Evolutionary conservation across 768 basidiomycete species (phyloP), one percentile per base, ranked within the genome.

Genomic region (Amanita molliuscula): DNA sequence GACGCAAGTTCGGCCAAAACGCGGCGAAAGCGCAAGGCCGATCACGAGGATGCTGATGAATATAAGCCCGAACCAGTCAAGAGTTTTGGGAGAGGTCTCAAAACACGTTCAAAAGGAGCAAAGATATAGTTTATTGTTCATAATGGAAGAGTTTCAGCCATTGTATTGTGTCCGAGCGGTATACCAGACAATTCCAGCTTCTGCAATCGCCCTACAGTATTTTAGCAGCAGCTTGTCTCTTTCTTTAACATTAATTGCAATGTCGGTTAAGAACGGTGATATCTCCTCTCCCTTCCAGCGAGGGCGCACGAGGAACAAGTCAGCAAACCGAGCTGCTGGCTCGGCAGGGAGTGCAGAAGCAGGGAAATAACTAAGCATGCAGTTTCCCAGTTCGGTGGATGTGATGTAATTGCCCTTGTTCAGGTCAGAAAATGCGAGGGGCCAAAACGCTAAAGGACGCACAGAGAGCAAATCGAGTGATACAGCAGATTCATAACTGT

Each of bases 211-310:
- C 41, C 94, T 72, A 31, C 88, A 88, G 59, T 85, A 88, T 67
- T 92, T 97, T 37, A 90, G 76, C 34, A 96, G 67, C 54, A 95
- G 61, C 62, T 84, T 91, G 61, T 98, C 94, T 35, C 88, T 74
- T 59, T 90, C 90, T 64, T 96, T 95, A 6, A 71, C 67, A 60
- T 89, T 82, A n/a, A 92, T 71, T 0, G 84, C 84, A 49, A 96
- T 80, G 54, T 91, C 91, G 5, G 71, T 65, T 10, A 98, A 67
- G 67, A 94, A 98, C 3, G 86, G 88, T 23, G 69, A 66, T 53
- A 97, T 86, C 15, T 94, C 90, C 10, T 85, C 81, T 5, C 73
- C 76, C 58, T 75, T 81, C 90, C 91, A 93, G 40, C 77, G 77
- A 18, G 77, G 54, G 4, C 84, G 79, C 7, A 84, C 85, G 34